Evolutionary conservation across 352 stramenopile species (phyloP).

Genomic region (Phytophthora ohioensis): DNA sequence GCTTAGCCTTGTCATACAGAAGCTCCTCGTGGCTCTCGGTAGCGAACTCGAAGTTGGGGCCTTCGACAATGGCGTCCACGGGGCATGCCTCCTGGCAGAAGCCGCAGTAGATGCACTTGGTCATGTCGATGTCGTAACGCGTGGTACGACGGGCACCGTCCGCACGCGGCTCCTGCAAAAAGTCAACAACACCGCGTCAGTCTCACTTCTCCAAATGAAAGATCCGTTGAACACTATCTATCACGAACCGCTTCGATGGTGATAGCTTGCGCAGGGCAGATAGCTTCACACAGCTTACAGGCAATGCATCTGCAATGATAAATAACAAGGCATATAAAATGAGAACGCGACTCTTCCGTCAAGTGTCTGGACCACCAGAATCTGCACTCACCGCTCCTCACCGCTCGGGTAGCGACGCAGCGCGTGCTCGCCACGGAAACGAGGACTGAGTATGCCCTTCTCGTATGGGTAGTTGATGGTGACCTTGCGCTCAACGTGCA

Average conservation of each 20-base stretch:
- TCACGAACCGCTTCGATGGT: conserved; percentile 96
- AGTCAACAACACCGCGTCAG: conserved; percentile 4
- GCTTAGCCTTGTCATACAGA: conserved; percentile 99
- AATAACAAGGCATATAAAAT: conserved; percentile 5
- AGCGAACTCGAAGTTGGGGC: conserved; percentile 99
- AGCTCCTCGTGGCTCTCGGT: conserved; percentile 99
- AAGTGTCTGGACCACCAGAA: conserved; percentile 26
- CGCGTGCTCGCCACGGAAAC: conserved; percentile 99
- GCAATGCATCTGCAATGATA: conserved; percentile 95
- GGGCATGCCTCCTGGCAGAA: conserved; percentile 97
- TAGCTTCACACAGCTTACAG: conserved; percentile 99
- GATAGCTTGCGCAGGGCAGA: conserved; percentile 99
- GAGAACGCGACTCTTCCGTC: conserved; percentile 19
- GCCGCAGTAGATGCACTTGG: conserved; percentile 99
- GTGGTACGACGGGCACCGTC: conserved; percentile 99
- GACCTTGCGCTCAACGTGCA: conserved; percentile 92
- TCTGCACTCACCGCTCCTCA: conserved; percentile 93
- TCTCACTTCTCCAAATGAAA: not conserved
- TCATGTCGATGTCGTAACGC: conserved; percentile 99
- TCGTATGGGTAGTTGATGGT: conserved; percentile 99
- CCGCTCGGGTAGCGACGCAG: conserved; percentile 98
- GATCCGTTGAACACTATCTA: conserved; percentile 25
- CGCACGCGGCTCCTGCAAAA: conserved; percentile 91
- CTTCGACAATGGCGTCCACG: conserved; percentile 99
- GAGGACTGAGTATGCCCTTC: conserved; percentile 95